Conservation (phyloP, 768 basidiomycete species). For the Tylopilus felleus region DNA sequence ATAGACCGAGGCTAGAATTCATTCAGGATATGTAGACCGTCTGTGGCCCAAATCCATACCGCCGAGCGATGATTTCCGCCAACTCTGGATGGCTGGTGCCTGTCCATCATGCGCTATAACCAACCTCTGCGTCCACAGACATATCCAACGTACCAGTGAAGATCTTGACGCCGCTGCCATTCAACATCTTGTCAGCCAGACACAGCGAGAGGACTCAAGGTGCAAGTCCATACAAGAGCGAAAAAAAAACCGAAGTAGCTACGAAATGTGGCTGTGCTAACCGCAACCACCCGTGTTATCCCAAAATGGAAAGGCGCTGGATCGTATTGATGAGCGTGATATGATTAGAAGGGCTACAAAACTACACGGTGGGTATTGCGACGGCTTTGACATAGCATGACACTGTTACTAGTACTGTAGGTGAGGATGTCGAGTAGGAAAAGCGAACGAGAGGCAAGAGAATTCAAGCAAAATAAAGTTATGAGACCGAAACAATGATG, state of each 20-base stretch:
- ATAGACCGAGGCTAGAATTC: constrained; percentile 74
- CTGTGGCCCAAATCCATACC: constrained; percentile 45
- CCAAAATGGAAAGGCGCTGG: not conserved
- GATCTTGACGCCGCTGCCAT: constrained; percentile 56
- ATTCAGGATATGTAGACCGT: constrained; percentile 23
- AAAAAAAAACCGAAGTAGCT: not conserved
- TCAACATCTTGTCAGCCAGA: constrained; percentile 41
- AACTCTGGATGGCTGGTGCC: constrained; percentile 95
- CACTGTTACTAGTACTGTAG: constrained; percentile 34
- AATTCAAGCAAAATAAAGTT: constrained; percentile 27
- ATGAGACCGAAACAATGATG: constrained; percentile 28
- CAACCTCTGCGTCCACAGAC: not conserved
- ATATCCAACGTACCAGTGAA: constrained; percentile 47
- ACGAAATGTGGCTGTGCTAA: constrained; percentile 18
- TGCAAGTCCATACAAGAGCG: constrained; percentile 13
- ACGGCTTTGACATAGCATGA: constrained; percentile 23
- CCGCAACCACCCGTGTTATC: not conserved
- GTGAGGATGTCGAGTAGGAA: constrained; percentile 13
- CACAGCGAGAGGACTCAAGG: constrained; percentile 6
- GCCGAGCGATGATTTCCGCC: constrained; percentile 88
- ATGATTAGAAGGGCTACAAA: constrained; percentile 28
- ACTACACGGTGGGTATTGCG: constrained; percentile 37
- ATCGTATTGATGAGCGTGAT: not conserved
- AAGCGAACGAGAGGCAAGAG: constrained; percentile 18
- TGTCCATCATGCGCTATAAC: constrained; percentile 29